phyloP scores from a whole-genome alignment of 441 rosid genomes.

The Gossypium davidsonii region DNA sequence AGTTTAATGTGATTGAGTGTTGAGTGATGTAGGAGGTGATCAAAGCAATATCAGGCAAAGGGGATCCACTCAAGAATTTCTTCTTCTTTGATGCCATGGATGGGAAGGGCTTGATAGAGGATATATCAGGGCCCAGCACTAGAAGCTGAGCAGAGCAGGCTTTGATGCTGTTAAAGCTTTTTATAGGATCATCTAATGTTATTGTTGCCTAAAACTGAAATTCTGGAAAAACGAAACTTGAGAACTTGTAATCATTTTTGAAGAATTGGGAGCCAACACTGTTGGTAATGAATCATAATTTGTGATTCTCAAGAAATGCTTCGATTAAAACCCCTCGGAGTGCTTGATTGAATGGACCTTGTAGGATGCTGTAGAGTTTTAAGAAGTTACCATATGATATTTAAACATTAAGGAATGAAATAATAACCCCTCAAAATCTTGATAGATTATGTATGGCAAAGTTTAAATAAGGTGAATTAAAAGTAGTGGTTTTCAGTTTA shows the following conservation, averaged over 20 bases:
- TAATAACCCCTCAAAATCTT: too few species aligned
- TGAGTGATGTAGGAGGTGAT: constrained; percentile 62
- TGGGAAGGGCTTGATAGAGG: constrained; percentile 59
- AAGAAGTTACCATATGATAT: too few species aligned
- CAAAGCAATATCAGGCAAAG: constrained; percentile 83
- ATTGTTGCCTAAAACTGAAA: neutral
- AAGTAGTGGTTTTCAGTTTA: neutral
- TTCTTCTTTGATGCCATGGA: constrained; percentile 54
- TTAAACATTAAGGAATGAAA: too few species aligned
- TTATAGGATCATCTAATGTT: neutral
- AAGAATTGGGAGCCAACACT: neutral
- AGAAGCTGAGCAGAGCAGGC: constrained; percentile 14
- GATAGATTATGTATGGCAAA: too few species aligned
- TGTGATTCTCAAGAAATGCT: too few species aligned
- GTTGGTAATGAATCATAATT: neutral
- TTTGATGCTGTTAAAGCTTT: neutral
- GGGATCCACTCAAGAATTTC: constrained; percentile 73
- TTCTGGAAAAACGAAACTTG: neutral
- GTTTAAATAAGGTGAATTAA: neutral
- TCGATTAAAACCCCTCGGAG: too few species aligned
- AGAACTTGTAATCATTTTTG: neutral
- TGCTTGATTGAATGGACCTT: too few species aligned
- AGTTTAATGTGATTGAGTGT: neutral
- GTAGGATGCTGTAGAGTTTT: too few species aligned
- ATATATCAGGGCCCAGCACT: constrained; percentile 34